phyloP scores from a whole-genome alignment of 2,329 filamentous ascomycete genomes.

The Plenodomus lindquistii region DNA sequence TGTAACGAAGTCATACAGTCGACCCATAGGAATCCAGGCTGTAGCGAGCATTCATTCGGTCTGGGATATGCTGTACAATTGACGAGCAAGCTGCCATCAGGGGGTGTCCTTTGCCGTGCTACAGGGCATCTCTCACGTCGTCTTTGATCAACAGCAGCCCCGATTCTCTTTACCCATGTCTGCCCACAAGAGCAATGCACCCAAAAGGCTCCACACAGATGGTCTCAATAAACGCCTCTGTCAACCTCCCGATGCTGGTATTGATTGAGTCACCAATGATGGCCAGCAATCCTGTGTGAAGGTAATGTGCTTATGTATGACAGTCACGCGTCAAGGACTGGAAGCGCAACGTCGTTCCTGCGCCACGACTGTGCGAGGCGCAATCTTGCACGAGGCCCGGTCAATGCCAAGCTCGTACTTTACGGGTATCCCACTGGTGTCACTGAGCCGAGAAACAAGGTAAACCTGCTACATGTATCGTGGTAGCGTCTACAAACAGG shows the following conservation, averaged over 20 bases:
- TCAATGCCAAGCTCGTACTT: slow-evolving; percentile 1
- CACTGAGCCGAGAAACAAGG: slow-evolving; percentile 5
- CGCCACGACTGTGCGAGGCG: slow-evolving; percentile 1
- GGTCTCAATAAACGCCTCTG: not conserved
- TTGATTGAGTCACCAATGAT: no score
- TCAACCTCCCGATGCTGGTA: no score
- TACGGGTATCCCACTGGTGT: not conserved
- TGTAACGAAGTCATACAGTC: not conserved
- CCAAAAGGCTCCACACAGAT: not conserved
- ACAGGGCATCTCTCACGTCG: not conserved
- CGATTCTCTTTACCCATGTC: not conserved
- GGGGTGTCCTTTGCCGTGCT: not conserved
- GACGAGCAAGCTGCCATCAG: not conserved
- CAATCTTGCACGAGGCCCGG: slow-evolving; percentile 9
- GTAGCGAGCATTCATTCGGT: not conserved
- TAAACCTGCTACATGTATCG: slow-evolving; percentile 7
- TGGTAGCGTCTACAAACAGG: slow-evolving; percentile 5
- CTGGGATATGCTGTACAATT: not conserved
- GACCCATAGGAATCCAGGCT: not conserved
- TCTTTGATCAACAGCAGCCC: not conserved
- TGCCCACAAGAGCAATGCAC: not conserved
- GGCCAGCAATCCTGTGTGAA: no score
- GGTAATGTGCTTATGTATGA: not conserved
- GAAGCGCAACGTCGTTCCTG: not conserved
- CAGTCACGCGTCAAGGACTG: not conserved